Base-by-base conservation (phyloP, 768 basidiomycete genomes). In the Leccinum disarticulatum region DNA sequence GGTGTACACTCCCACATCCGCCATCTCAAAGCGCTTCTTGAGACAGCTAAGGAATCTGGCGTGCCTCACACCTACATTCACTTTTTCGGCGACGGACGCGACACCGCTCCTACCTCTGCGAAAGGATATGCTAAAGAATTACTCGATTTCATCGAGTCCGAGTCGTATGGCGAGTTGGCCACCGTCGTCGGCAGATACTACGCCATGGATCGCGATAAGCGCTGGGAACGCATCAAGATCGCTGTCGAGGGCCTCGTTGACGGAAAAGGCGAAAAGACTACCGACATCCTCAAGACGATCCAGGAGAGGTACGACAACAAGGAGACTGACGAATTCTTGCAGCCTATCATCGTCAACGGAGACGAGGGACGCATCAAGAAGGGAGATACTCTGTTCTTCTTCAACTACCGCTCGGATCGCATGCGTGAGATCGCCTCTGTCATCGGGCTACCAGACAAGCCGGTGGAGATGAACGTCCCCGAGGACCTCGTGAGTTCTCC, bases 381-480 rank as follows among this genome's bases (percentile, higher is more conserved):
- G 58, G 81, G 79, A 47, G 95, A 97, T 74, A 95, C 94, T 0
- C 70, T 98, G 4, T 97, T 96, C 83, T 87, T 91, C 78, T 98
- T 96, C 87, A 98, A 98, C 79, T 97, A 98, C 75, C 88, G 95
- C 61, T 95, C 95, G 1, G 95, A 98, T 73, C 88, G 95, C 55
- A 93, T 98, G 90, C 86, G 95, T 51, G 95, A 98, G 76, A 88
- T 97, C 61, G 81, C 78, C n/a, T 77, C 83, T 30, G 85, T 98
- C 8, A 83, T 97, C 55, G 95, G 94, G 19, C 73, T 87, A 4
- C 85, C 86, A 3, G 87, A 92, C 64, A 93, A 91, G 74, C 92
- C 93, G 0, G 83, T 94, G 73, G 92, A 95, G 52, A 83, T 92
- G 38, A 80, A 83, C 27, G 76, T 96, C 17, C 95, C 95, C 4